These are phyloP conservation scores for Cystofilobasidium macerans DNA, from an alignment of 768 basidiomycete genomes.

Conservation along the genomic window DNA sequence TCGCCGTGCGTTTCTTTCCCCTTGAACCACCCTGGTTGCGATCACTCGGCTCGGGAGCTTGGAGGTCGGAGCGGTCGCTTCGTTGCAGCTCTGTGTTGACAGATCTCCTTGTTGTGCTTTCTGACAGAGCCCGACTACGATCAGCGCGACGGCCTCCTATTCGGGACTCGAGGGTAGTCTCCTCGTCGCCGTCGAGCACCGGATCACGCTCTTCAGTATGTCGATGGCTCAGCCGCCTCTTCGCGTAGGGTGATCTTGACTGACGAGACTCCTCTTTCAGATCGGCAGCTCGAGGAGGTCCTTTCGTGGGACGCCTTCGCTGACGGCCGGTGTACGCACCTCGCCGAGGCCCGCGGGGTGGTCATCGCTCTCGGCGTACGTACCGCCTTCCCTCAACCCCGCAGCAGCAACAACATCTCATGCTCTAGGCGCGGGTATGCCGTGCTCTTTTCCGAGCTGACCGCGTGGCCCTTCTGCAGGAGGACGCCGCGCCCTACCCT, in stretches of 20 bases:
- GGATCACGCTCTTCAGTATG: not conserved
- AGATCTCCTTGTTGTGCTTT: too few relatives aligned
- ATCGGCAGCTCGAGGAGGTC: slow-evolving; percentile 58
- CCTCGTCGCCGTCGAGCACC: not conserved
- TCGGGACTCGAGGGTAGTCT: not conserved
- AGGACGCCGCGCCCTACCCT: slow-evolving; percentile 49
- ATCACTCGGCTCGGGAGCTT: too few relatives aligned
- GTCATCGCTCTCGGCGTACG: slow-evolving; percentile 81
- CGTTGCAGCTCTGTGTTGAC: too few relatives aligned
- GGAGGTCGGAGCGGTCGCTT: too few relatives aligned
- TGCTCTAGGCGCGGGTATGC: too few relatives aligned
- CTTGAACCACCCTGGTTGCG: too few relatives aligned
- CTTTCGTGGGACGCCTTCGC: slow-evolving; percentile 71
- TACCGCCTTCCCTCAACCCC: slow-evolving; percentile 22
- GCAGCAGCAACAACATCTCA: too few relatives aligned
- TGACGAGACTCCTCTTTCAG: too few relatives aligned
- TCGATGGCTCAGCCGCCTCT: not conserved
- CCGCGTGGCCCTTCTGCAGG: slow-evolving; percentile 45
- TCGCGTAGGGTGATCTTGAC: too few relatives aligned
- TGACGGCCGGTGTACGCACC: slow-evolving; percentile 70
- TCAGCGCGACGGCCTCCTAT: not conserved
- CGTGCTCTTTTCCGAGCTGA: too few relatives aligned
- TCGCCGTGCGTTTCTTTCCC: not conserved
- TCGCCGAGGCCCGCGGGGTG: slow-evolving; percentile 68
- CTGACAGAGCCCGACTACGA: not conserved